A percentile compares a stretch with the other conserved stretches of the same genome.
Conservation (phyloP, 495 filamentous ascomycete species). For the Tuber melanosporum region DNA sequence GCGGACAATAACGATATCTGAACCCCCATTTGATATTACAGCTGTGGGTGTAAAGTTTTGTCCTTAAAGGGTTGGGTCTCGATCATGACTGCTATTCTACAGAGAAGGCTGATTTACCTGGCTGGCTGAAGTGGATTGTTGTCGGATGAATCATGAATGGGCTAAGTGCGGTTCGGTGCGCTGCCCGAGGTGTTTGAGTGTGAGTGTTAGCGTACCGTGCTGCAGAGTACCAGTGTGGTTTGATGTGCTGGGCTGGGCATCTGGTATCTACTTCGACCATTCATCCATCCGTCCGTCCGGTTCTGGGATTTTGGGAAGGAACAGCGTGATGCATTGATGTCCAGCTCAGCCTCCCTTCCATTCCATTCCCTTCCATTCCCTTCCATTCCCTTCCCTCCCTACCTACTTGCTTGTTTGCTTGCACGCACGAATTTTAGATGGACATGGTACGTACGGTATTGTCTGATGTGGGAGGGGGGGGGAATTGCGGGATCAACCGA, state of each 20-base stretch:
- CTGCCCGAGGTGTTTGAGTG: background rate
- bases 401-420: background rate
- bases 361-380: no score
- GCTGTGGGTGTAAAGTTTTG: background rate
- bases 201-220: background rate
- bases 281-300: background rate
- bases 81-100: background rate
- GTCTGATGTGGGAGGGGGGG: background rate
- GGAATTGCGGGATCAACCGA: background rate
- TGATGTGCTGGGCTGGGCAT: background rate
- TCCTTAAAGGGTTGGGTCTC: background rate
- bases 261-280: background rate
- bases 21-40: background rate
- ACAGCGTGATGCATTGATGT: background rate
- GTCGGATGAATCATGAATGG: background rate
- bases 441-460: background rate
- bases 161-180: background rate
- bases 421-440: background rate
- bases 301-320: background rate
- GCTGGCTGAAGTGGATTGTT: background rate
- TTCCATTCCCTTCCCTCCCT: background rate
- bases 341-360: background rate
- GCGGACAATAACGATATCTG: background rate
- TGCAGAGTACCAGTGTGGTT: background rate
- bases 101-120: no score